phyloP scores from a whole-genome alignment of 495 filamentous ascomycete genomes.

The Hypoxylon intermedium region DNA sequence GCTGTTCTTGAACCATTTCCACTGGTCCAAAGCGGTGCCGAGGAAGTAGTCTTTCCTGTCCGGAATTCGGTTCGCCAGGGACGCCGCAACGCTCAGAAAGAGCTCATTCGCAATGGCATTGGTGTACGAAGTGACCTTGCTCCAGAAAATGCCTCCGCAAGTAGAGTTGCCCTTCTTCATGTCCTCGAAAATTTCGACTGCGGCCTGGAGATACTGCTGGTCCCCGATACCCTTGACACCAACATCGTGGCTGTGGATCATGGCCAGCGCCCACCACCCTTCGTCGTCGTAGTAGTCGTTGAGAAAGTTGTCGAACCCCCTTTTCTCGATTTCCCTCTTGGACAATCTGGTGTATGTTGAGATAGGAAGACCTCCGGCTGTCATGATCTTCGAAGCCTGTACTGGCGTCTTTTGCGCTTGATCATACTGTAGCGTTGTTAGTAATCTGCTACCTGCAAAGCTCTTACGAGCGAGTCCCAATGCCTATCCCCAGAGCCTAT shows the following conservation, averaged over 20 bases:
- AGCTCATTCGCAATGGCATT: constrained; percentile 81
- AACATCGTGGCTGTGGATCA: constrained; percentile 70
- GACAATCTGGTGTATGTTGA: constrained; percentile 44
- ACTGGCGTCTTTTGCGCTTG: constrained; percentile 49
- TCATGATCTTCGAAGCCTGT: constrained; percentile 43
- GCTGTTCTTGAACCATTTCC: constrained; percentile 71
- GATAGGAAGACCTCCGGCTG: constrained; percentile 36
- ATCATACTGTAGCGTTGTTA: constrained; percentile 26
- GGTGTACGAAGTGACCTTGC: constrained; percentile 63
- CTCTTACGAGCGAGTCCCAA: too few relatives aligned
- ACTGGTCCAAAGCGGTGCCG: constrained; percentile 62
- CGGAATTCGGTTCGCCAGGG: constrained; percentile 71
- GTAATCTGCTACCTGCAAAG: not conserved
- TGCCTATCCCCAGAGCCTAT: too few relatives aligned
- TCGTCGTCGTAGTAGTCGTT: constrained; percentile 76
- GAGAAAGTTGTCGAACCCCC: constrained; percentile 58
- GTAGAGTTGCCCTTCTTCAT: constrained; percentile 64
- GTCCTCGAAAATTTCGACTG: constrained; percentile 66
- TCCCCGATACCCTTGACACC: constrained; percentile 53
- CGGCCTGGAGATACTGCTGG: constrained; percentile 60
- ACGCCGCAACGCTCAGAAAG: constrained; percentile 71
- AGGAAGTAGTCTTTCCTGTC: constrained; percentile 59
- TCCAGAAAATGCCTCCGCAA: constrained; percentile 75
- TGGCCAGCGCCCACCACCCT: constrained; percentile 73
- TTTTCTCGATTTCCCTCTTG: constrained; percentile 22